Conservation (phyloP, 345 rosid genomes). For the Bruguiera gymnorhiza region DNA sequence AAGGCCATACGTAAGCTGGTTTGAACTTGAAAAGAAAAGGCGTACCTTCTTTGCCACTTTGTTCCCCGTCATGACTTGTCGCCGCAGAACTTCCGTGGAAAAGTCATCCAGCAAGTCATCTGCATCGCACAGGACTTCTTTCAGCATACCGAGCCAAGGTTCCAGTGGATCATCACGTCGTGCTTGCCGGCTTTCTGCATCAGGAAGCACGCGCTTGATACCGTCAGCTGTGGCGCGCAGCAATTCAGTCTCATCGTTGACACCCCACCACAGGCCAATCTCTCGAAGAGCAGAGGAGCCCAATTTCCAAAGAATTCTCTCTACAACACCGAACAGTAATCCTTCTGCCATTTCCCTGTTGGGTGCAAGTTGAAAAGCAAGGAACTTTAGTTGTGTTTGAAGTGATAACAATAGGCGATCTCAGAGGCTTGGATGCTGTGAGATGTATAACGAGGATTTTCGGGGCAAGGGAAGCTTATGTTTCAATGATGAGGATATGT, state of each 20-base stretch:
- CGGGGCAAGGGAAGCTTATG: no score
- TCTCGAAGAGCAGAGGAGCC: no score
- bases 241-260: not conserved
- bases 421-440: no score
- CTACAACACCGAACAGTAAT: no score
- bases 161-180: not conserved
- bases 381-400: no score
- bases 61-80: not conserved
- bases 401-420: no score
- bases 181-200: not conserved
- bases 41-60: constrained; percentile 1
- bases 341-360: no score
- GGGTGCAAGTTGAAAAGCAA: no score
- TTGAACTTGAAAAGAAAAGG: constrained; percentile 16
- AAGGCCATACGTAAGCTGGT: constrained; percentile 5
- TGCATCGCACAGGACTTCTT: constrained; percentile 26
- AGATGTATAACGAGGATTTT: not conserved
- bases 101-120: constrained; percentile 38
- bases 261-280: no score
- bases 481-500: no score
- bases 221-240: not conserved
- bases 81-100: constrained; percentile 12
- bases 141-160: constrained; percentile 27
- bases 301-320: no score
- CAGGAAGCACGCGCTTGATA: constrained; percentile 13